phyloP scores from a whole-genome alignment of 768 basidiomycete species.

The Albatrellus ellisii region DNA sequence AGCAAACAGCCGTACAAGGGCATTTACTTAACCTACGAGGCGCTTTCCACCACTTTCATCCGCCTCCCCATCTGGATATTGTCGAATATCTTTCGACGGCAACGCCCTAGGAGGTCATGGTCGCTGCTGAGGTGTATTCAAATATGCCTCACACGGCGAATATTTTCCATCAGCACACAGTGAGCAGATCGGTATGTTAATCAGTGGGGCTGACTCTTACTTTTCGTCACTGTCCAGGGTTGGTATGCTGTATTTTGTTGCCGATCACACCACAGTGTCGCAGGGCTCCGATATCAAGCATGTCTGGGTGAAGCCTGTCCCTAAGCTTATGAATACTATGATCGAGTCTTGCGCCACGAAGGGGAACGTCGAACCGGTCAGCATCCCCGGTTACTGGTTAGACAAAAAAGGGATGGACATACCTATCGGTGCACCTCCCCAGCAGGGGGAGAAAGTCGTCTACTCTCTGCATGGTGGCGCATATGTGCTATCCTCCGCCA shows the following conservation, averaged over 20 bases:
- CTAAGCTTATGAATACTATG: conserved; percentile 7
- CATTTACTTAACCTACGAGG: neutral
- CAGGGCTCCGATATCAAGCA: conserved; percentile 8
- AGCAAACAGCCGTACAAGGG: neutral
- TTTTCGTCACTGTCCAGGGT: neutral
- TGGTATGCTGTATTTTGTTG: neutral
- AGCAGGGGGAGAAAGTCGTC: conserved; percentile 42
- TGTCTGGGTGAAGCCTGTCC: conserved; percentile 14
- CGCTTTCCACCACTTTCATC: neutral
- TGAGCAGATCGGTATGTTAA: neutral
- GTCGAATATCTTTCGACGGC: neutral
- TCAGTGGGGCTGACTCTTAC: neutral
- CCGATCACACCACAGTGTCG: conserved; percentile 6
- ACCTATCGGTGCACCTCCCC: conserved; percentile 22
- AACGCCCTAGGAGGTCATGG: neutral
- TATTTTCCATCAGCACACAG: neutral
- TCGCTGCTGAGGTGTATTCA: neutral
- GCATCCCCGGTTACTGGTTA: conserved; percentile 12
- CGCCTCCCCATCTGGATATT: conserved; percentile 3
- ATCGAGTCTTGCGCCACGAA: conserved; percentile 5
- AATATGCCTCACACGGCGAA: too few species aligned
- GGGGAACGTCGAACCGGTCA: conserved; percentile 3
- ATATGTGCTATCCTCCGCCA: conserved; percentile 39
- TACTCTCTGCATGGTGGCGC: conserved; percentile 54
- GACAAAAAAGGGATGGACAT: conserved; percentile 3